Percentiles rank a stretch among this genome's conserved stretches.
Evolutionary conservation across 768 basidiomycete species (phyloP).

Genomic region (Zangia roseola): DNA sequence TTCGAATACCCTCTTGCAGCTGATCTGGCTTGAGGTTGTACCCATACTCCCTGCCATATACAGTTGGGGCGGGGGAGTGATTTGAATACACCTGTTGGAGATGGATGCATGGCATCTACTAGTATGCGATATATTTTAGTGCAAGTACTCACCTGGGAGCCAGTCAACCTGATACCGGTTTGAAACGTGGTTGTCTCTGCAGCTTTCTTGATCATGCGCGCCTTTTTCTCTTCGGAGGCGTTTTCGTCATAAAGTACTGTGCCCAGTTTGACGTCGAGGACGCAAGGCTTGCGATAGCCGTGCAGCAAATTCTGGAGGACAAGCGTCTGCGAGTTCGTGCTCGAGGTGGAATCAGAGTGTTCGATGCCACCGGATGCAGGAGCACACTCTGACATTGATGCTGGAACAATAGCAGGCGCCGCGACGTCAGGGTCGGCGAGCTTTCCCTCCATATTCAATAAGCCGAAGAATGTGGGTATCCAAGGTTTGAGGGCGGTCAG

Average conservation of each 20-base stretch:
- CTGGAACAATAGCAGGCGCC: slow-evolving; percentile 23
- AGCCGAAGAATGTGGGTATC: slow-evolving; percentile 78
- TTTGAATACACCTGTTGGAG: slow-evolving; percentile 68
- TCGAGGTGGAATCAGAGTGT: not conserved
- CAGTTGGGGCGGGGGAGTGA: slow-evolving; percentile 48
- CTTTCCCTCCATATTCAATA: slow-evolving; percentile 66
- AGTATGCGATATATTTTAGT: not conserved
- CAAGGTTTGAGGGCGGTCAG: slow-evolving; percentile 45
- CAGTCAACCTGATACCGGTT: slow-evolving; percentile 82
- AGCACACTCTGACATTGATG: slow-evolving; percentile 46
- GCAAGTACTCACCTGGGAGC: slow-evolving; percentile 74
- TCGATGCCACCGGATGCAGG: slow-evolving; percentile 6
- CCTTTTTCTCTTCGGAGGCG: slow-evolving; percentile 69
- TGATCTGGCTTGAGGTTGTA: slow-evolving; percentile 67
- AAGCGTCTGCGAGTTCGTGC: slow-evolving; percentile 52
- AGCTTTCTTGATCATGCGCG: slow-evolving; percentile 73
- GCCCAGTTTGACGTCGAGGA: slow-evolving; percentile 93
- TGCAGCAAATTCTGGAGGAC: slow-evolving; percentile 84
- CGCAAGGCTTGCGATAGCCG: slow-evolving; percentile 74
- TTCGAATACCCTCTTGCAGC: slow-evolving; percentile 71
- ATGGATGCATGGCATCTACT: not conserved
- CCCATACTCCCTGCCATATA: slow-evolving; percentile 76
- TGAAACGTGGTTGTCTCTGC: slow-evolving; percentile 66
- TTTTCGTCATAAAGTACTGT: slow-evolving; percentile 78
- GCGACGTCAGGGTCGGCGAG: slow-evolving; percentile 10